Conservation (phyloP, 495 filamentous ascomycete species). For the Tuber melanosporum region DNA sequence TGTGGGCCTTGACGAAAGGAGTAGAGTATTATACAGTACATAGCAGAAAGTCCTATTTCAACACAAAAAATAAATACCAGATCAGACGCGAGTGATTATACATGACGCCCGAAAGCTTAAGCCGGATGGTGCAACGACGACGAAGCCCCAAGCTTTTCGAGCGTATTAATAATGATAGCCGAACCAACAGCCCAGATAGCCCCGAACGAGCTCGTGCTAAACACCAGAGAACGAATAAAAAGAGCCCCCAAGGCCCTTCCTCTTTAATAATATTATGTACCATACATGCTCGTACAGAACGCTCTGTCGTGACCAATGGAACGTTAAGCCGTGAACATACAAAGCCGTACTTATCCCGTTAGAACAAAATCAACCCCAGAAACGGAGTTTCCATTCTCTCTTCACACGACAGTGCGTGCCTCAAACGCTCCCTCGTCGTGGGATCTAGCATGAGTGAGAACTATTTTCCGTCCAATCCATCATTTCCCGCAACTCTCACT, state of each 20-base stretch:
- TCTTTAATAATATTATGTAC: too few relatives aligned
- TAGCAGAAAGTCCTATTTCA: too few relatives aligned
- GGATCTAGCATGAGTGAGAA: background rate
- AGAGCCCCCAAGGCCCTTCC: too few relatives aligned
- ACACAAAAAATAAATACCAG: background rate
- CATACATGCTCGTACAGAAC: too few relatives aligned
- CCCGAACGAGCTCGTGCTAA: background rate
- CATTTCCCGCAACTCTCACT: background rate
- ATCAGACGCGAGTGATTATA: background rate
- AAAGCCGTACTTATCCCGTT: background rate
- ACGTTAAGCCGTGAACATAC: background rate
- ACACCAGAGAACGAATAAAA: background rate
- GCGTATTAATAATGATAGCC: background rate
- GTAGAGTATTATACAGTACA: too few relatives aligned
- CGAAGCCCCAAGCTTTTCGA: too few relatives aligned
- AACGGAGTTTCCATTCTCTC: background rate
- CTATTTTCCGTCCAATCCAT: background rate
- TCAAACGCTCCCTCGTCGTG: background rate
- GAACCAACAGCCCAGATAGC: accelerated
- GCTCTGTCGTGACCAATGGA: background rate
- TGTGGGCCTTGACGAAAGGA: too few relatives aligned
- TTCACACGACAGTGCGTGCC: background rate
- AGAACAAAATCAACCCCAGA: background rate
- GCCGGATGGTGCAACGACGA: too few relatives aligned
- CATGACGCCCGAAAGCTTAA: background rate